Conservation (phyloP, 169 alveolate species). For the Miamiensis avidus region DNA sequence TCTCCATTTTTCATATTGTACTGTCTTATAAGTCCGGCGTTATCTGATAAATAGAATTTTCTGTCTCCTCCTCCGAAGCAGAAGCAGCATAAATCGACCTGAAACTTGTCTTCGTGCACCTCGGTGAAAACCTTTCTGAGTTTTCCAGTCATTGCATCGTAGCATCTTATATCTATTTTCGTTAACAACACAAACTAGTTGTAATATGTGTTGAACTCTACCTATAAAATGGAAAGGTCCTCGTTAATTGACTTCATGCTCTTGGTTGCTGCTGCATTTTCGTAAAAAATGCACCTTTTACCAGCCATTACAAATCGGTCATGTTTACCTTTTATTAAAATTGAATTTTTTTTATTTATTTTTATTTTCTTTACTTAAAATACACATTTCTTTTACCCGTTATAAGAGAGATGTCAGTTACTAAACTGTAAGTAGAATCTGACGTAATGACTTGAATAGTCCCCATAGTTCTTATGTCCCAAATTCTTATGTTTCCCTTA, state of each 20-base stretch:
- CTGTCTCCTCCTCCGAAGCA: slow-evolving; percentile 79
- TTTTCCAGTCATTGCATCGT: slow-evolving; percentile 77
- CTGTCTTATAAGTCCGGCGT: slow-evolving; percentile 79
- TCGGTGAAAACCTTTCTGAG: slow-evolving; percentile 72
- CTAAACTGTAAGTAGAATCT: slow-evolving; percentile 33
- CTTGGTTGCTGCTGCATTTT: slow-evolving; percentile 46
- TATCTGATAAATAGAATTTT: slow-evolving; percentile 80
- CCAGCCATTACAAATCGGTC: slow-evolving; percentile 71
- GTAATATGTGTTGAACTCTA: slow-evolving; percentile 78
- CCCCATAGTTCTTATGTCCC: slow-evolving; percentile 78
- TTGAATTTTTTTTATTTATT: slow-evolving; percentile 24
- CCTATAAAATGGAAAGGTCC: slow-evolving; percentile 71
- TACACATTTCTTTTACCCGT: slow-evolving; percentile 29
- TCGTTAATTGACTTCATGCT: slow-evolving; percentile 55
- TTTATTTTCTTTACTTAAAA: slow-evolving; percentile 51
- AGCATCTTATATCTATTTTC: slow-evolving; percentile 79
- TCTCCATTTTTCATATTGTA: slow-evolving; percentile 85
- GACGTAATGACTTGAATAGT: slow-evolving; percentile 77
- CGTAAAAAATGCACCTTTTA: slow-evolving; percentile 76
- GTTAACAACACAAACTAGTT: slow-evolving; percentile 77
- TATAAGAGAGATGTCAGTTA: slow-evolving; percentile 42
- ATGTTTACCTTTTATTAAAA: slow-evolving; percentile 31
- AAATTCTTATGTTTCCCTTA: slow-evolving; percentile 80
- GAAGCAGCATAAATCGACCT: slow-evolving; percentile 67
- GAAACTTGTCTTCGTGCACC: slow-evolving; percentile 71